Evolutionary conservation across 2,329 filamentous ascomycete genomes (phyloP), one percentile per base, ranked within the genome.

Genomic region (Ceratocystis cacaofunesta): DNA sequence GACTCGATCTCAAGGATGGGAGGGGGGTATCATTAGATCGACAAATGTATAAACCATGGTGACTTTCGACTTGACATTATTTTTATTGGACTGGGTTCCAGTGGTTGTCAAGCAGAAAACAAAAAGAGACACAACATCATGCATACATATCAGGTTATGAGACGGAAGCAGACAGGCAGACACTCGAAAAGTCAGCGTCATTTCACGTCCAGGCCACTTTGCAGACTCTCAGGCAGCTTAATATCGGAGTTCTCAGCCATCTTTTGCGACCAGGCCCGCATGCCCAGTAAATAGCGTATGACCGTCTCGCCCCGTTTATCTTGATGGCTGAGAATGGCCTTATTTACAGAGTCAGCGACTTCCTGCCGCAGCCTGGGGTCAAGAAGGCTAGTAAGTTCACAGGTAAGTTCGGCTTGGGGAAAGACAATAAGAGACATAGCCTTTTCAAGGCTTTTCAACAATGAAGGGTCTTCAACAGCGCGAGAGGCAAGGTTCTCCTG

Each of bases 401-500:
- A 85, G 57, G 89, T 84, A 46, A 96, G 81, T 63, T 84, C 87
- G 64, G 94, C 88, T n/a, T 84, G 82, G 0, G 90, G 86, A 70
- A 96, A 96, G 55, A 99, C 87, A 48, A 99, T 79, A 50, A 99
- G 81, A 0, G 90, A 88, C 86, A 99, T 96, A 0, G 94, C 96
- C 72, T 87, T 84, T 75, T 99, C 94, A 10, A 99, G 80, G 68
- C 95, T 91, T 69, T 88, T 84, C 12, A 96, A 80, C 69, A 96
- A 97, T 57, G 87, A 84, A 3, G 84, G 82, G 69, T 91, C 90
- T 4, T 85, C 89, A 0, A 92, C 86, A 6, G 92, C 94, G 65
- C 90, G 85, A 3, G 94, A 92, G 10, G 90, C 91, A 15, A 99
- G 82, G 71, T 96, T 88, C 44, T 86, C 84, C 0, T 88, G 91